These are phyloP conservation scores for Leucocoprinus sp. DNA, from an alignment of 768 basidiomycete species.

Conservation along the genomic window DNA sequence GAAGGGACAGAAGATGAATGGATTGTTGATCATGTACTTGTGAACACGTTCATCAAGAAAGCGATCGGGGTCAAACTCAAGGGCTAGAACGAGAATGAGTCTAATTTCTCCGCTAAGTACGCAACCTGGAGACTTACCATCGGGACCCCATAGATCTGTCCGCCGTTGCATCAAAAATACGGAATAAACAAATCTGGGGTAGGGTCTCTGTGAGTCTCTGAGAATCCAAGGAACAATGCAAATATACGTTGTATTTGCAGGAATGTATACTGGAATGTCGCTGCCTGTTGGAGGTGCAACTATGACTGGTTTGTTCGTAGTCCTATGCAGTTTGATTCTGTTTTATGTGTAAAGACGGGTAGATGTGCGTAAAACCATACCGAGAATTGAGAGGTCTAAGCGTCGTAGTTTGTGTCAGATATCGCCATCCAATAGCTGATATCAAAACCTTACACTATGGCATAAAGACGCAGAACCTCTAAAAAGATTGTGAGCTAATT, in stretches of 20 bases:
- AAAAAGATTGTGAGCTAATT: neutral
- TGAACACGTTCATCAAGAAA: slow-evolving; percentile 43
- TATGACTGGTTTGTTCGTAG: neutral
- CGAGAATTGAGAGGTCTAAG: slow-evolving; percentile 7
- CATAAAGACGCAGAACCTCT: neutral
- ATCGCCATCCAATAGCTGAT: neutral
- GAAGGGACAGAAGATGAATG: slow-evolving; percentile 32
- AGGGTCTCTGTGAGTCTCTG: neutral
- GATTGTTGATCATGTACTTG: slow-evolving; percentile 35
- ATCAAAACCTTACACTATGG: neutral
- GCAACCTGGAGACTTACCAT: neutral
- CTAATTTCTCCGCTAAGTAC: no score
- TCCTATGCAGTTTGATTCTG: neutral
- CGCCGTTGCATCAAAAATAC: slow-evolving; percentile 41
- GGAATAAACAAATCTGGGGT: slow-evolving; percentile 21
- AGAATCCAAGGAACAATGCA: neutral
- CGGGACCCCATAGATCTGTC: slow-evolving; percentile 39
- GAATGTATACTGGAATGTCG: neutral
- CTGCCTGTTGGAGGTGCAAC: neutral
- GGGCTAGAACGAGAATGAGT: slow-evolving; percentile 21
- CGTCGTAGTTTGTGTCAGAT: neutral
- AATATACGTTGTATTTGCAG: neutral
- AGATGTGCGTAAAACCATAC: neutral
- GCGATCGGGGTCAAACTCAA: slow-evolving; percentile 44
- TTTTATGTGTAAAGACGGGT: slow-evolving; percentile 9